Base-by-base conservation (phyloP, 2,329 filamentous ascomycete genomes). In the Passalora sequoiae region DNA sequence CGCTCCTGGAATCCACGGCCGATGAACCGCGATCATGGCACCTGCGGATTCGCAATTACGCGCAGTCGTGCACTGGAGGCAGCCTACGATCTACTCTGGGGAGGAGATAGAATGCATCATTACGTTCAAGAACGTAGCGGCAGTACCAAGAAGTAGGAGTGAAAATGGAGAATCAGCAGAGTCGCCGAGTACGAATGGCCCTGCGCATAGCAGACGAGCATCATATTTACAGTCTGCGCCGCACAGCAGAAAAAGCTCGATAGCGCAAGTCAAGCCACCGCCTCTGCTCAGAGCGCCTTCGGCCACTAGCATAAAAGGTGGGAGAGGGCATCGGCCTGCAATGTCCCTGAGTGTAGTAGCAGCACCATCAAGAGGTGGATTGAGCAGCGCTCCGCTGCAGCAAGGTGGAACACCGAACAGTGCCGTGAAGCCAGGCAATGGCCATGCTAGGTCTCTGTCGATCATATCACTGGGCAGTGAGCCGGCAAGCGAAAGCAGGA, bases 61-160 rank as follows among this genome's bases (percentile, higher is more conserved):
- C 66, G 91, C 96, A 68, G 95, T 91, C 66, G 87, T 98, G 66
- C 83, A 84, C 70, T 98, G 91, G 86, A 84, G 88, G 66, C 86
- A 94, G 63, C 83, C 91, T 66, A 89, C 86, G 50, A 87, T 98
- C 59, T 98, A 97, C 69, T 87, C 92, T 44, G 92, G 92, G 67
- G 92, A 98, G 73, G 85, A 95, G 62, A 79, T 97, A 61, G 86
- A 89, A 70, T 97, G 92, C 69, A 89, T 83, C 55, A 94, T 98
- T 66, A 96, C 87, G 38, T 98, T 98, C 71, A 91, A 85, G 69
- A 98, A 98, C 65, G 77, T 89, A 38, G 72, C 76, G 21, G 66
- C 60, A 51, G 75, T 79, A 53, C 60, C 16, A 59, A 61, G n/a
- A 51, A 46, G 54, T 60, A 50, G 60, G 58, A 41, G 56, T 58